phyloP scores from a whole-genome alignment of 495 filamentous ascomycete genomes.

The Extremus antarcticus region DNA sequence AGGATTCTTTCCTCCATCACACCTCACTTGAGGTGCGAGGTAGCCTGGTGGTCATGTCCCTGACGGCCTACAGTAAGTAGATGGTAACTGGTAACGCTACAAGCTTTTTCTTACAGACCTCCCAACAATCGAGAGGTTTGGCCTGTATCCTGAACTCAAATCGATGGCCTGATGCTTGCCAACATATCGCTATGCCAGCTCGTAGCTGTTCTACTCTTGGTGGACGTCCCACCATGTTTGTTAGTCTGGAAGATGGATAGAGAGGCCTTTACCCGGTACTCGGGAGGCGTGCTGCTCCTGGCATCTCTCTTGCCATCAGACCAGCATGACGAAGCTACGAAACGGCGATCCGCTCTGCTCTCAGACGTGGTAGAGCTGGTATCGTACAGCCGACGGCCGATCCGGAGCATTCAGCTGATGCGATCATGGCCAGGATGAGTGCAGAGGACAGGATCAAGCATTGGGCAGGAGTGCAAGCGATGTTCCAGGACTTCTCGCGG shows the following conservation, averaged over 20 bases:
- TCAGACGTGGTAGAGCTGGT: not conserved
- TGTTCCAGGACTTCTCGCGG: not conserved
- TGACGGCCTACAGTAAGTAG: too few species aligned
- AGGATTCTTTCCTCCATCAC: too few species aligned
- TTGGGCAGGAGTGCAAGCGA: not conserved
- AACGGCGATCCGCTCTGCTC: not conserved
- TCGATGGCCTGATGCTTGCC: too few species aligned
- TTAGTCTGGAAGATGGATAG: not conserved
- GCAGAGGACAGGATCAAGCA: not conserved
- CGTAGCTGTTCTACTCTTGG: not conserved
- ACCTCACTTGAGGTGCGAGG: too few species aligned
- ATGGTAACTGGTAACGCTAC: too few species aligned
- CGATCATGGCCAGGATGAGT: not conserved
- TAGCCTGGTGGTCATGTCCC: too few species aligned
- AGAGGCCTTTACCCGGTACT: not conserved
- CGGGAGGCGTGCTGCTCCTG: not conserved
- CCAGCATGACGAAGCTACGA: not conserved
- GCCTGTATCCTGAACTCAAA: too few species aligned
- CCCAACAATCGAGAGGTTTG: too few species aligned
- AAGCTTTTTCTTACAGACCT: too few species aligned
- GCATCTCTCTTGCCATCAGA: not conserved
- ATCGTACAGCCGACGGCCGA: not conserved
- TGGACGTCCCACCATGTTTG: not conserved
- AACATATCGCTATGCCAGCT: too few species aligned
- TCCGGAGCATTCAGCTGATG: not conserved